Conservation (phyloP, 2,329 filamentous ascomycete genomes). For the Huntiella savannae region DNA sequence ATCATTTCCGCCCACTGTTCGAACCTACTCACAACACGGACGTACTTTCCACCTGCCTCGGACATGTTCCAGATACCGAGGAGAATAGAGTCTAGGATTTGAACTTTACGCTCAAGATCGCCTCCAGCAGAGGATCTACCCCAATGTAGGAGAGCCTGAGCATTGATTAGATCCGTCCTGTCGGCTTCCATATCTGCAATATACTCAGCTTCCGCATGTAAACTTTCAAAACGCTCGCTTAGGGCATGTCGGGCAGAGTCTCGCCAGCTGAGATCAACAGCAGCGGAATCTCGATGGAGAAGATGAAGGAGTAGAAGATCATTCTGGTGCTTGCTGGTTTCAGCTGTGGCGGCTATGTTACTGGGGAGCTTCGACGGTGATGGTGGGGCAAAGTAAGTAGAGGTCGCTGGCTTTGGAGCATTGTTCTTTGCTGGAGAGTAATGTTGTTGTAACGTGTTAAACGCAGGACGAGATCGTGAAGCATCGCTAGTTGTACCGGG, state of each 20-base stretch:
- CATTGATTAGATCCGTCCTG: constrained; percentile 30
- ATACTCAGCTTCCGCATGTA: constrained; percentile 20
- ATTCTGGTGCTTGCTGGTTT: constrained; percentile 39
- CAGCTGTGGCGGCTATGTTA: constrained; percentile 38
- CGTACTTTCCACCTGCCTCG: constrained; percentile 36
- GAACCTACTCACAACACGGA: constrained; percentile 34
- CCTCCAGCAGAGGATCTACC: constrained; percentile 15
- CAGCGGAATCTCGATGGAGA: constrained; percentile 35
- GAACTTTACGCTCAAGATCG: constrained; percentile 36
- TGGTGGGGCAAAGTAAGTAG: constrained; percentile 37
- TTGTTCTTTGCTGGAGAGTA: constrained; percentile 43
- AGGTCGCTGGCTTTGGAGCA: constrained; percentile 41
- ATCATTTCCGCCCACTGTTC: constrained; percentile 37
- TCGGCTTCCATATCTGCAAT: constrained; percentile 22
- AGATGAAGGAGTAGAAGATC: constrained; percentile 47
- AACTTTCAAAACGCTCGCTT: constrained; percentile 23
- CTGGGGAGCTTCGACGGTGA: constrained; percentile 42
- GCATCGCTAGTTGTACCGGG: constrained; percentile 13
- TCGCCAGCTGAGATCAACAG: constrained; percentile 31
- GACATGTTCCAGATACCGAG: constrained; percentile 38
- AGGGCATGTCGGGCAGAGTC: constrained; percentile 33
- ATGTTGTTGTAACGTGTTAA: constrained; percentile 46
- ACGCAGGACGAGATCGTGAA: constrained; percentile 31
- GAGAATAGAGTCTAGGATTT: constrained; percentile 36
- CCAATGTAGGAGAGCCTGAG: constrained; percentile 35